A percentile compares a stretch with the other conserved stretches of the same genome.
Conservation (phyloP, 495 filamentous ascomycete species). For the Penicillium atrosanguineum region DNA sequence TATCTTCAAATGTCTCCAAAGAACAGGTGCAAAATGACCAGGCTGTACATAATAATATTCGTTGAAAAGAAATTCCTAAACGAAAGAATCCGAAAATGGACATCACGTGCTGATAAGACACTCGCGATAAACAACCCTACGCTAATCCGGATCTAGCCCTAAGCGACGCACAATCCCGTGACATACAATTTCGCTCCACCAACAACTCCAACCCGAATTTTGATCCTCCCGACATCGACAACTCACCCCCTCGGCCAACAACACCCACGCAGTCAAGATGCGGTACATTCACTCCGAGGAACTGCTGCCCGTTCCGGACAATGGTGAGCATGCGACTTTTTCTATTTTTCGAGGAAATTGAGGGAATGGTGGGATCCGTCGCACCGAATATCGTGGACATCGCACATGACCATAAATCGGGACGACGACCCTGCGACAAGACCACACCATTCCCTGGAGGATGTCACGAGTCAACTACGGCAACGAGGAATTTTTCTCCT, state of each 20-base stretch:
- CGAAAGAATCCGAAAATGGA: background rate
- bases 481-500: background rate
- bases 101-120: slow-evolving; percentile 13
- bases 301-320: slow-evolving; percentile 88
- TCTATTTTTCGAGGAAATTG: slow-evolving; percentile 11
- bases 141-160: slow-evolving; percentile 37
- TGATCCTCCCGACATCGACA: slow-evolving; percentile 50
- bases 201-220: slow-evolving; percentile 43
- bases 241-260: slow-evolving; percentile 47
- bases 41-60: slow-evolving; percentile 1
- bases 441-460: slow-evolving; percentile 3
- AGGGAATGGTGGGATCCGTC: slow-evolving; percentile 11
- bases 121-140: slow-evolving; percentile 40
- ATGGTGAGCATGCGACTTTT: slow-evolving; percentile 67
- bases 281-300: slow-evolving; percentile 98
- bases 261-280: slow-evolving; percentile 69
- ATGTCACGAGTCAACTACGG: background rate
- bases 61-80: too few species aligned
- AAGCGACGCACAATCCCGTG: slow-evolving; percentile 53
- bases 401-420: background rate
- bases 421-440: background rate
- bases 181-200: slow-evolving; percentile 48
- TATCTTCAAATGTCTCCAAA: background rate
- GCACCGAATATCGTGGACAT: slow-evolving; percentile 7
- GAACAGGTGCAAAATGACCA: background rate